Evolutionary conservation across 116 monocot genomes (phyloP).

Genomic region (Posidonia oceanica): DNA sequence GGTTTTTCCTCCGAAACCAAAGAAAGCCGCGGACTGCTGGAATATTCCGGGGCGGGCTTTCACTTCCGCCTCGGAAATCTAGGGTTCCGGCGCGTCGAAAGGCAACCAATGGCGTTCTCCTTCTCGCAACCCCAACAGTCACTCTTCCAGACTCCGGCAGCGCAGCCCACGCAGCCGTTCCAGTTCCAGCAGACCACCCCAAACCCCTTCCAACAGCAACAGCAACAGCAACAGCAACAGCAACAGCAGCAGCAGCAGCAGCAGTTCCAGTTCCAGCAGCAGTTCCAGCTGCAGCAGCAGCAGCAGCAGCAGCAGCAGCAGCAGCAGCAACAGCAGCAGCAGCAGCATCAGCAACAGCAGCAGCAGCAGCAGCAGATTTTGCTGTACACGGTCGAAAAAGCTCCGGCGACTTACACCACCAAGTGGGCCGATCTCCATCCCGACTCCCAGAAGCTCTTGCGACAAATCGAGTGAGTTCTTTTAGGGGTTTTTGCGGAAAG

Average conservation of each 20-base stretch:
- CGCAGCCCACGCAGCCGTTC: constrained; percentile 1
- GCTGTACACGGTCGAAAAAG: constrained; percentile 21
- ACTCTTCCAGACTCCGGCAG: constrained; percentile 8
- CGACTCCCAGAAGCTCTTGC: constrained; percentile 57
- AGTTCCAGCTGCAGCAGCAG: background rate
- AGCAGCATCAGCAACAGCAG: constrained; percentile 12
- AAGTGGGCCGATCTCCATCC: constrained; percentile 61
- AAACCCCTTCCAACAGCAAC: constrained; percentile 8
- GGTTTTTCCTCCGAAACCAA: no score
- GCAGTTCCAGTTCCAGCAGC: constrained; percentile 1
- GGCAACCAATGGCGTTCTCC: constrained; percentile 21
- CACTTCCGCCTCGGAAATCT: no score
- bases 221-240: constrained; percentile 3
- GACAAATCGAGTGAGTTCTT: constrained; percentile 43
- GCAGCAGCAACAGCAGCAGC: constrained; percentile 18
- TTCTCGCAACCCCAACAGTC: constrained; percentile 12
- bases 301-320: constrained; percentile 13
- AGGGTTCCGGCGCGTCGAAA: no score
- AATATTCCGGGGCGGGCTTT: no score
- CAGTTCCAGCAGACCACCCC: constrained; percentile 6
- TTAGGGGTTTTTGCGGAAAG: background rate
- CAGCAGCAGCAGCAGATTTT: constrained; percentile 21
- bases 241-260: constrained; percentile 2
- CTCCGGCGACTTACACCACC: constrained; percentile 30
- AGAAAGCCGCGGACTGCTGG: no score